These are phyloP conservation scores for Verticillium tricorpus DNA, from an alignment of 2,329 filamentous ascomycete genomes.

Conservation along the genomic window DNA sequence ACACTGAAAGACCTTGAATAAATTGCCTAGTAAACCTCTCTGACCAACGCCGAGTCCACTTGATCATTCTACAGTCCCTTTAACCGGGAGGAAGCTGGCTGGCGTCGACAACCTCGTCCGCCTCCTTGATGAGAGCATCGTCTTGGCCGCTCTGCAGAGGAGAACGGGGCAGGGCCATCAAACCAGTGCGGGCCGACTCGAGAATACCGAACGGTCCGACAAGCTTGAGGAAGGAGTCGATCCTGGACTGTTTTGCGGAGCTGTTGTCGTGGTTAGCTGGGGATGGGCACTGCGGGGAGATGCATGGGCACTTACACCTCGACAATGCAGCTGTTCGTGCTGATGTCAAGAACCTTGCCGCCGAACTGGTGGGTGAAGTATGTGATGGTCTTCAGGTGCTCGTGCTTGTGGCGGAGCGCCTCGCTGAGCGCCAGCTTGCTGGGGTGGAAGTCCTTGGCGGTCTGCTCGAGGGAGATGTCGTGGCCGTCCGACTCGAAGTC, in stretches of 20 bases:
- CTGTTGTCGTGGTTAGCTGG: slow-evolving; percentile 33
- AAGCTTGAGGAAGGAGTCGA: slow-evolving; percentile 97
- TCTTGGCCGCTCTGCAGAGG: slow-evolving; percentile 74
- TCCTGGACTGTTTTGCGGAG: slow-evolving; percentile 87
- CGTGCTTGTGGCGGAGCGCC: slow-evolving; percentile 92
- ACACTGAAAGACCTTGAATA: slow-evolving; percentile 7
- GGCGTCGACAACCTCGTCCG: slow-evolving; percentile 89
- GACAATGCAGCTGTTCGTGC: slow-evolving; percentile 97
- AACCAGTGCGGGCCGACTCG: slow-evolving; percentile 89
- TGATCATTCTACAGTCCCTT: slow-evolving; percentile 15
- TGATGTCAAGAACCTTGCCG: slow-evolving; percentile 96
- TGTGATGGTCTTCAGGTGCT: slow-evolving; percentile 94
- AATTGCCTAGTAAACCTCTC: slow-evolving; percentile 11
- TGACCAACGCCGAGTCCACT: slow-evolving; percentile 14
- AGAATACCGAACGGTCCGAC: slow-evolving; percentile 92
- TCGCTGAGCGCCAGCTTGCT: slow-evolving; percentile 80
- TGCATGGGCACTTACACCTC: slow-evolving; percentile 66
- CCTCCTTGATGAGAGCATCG: slow-evolving; percentile 70
- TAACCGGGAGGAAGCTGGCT: slow-evolving; percentile 91
- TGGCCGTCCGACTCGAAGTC: slow-evolving; percentile 25
- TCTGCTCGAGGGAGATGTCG: slow-evolving; percentile 38
- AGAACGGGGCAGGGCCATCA: slow-evolving; percentile 94
- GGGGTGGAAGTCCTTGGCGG: slow-evolving; percentile 76
- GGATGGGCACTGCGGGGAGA: neutral
- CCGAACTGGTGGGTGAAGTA: slow-evolving; percentile 97